These are phyloP conservation scores for Calonectria montana DNA, from an alignment of 2,329 filamentous ascomycete genomes.

Conservation along the genomic window DNA sequence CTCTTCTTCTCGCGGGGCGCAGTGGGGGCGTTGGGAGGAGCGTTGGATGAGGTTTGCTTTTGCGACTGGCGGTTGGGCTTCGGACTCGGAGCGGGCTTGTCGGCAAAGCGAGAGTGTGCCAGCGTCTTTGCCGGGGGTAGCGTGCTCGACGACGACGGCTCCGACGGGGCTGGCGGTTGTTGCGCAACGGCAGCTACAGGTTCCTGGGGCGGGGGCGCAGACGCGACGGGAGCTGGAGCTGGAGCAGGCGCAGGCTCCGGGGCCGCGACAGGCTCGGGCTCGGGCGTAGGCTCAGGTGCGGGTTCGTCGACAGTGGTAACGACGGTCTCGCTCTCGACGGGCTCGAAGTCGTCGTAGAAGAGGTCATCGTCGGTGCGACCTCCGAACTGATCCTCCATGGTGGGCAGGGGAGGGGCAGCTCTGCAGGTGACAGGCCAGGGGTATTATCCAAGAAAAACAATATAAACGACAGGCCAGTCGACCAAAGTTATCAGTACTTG, in stretches of 20 bases:
- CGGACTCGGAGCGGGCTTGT: slow-evolving; percentile 40
- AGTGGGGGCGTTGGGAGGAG: slow-evolving; percentile 47
- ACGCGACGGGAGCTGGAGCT: slow-evolving; percentile 19
- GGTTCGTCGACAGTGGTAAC: slow-evolving; percentile 34
- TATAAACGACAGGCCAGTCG: neutral
- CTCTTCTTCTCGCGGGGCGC: slow-evolving; percentile 43
- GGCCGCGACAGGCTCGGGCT: slow-evolving; percentile 5
- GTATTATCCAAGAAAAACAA: neutral
- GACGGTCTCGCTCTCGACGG: slow-evolving; percentile 54
- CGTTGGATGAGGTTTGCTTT: slow-evolving; percentile 30
- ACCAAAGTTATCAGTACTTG: neutral
- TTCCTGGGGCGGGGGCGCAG: slow-evolving; percentile 27
- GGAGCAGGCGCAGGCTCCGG: slow-evolving; percentile 20
- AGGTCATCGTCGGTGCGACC: slow-evolving; percentile 72
- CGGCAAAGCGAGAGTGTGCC: slow-evolving; percentile 48
- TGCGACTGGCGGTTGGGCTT: slow-evolving; percentile 28
- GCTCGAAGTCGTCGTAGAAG: slow-evolving; percentile 72
- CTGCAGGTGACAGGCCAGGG: neutral
- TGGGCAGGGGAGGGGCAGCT: slow-evolving; percentile 1
- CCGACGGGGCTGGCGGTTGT: slow-evolving; percentile 21
- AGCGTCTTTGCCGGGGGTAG: slow-evolving; percentile 40
- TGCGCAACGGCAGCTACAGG: slow-evolving; percentile 12
- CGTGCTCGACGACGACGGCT: slow-evolving; percentile 6
- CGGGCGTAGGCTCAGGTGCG: slow-evolving; percentile 20
- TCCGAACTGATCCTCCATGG: slow-evolving; percentile 71